Evolutionary conservation across 495 filamentous ascomycete genomes (phyloP), one percentile per base, ranked within the genome.

Genomic region (Aspergillus ellipticus): DNA sequence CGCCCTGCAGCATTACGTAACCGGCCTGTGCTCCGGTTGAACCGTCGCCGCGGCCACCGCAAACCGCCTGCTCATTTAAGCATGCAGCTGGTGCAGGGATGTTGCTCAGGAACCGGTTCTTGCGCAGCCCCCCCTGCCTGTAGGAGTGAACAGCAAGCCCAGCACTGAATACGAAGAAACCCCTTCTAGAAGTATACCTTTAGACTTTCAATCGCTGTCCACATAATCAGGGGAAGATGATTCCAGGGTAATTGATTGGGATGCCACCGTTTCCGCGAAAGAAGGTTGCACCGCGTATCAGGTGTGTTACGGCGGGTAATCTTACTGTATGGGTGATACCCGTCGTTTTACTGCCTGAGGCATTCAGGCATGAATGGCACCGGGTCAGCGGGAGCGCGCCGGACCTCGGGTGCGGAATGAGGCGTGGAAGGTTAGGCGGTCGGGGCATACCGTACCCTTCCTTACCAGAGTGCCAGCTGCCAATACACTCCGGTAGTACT

Each of bases 1-100:
- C 53, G 42, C 53, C 24, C 53, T 49, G 53, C 53, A 49, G n/a
- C 43, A 39, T 55, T 55, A 55, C 53, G 53, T 55, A 55, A 55
- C 53, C 43, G 24, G 28, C 11, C 43, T 29, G 45, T 13, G 20
- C 8, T 24, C 19, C 6, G 42, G 20, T 22, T 28, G 43, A 47
- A 47, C 43, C 22, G 42, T 20, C 22, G 42, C 42, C 42, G 22
- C 42, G 6, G 4, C 13, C 4, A n/a, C 11, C 15, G 28, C 45
- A 16, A 48, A 48, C 45, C 19, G 22, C 15, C 45, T 28, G 24
- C n/a, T 28, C 24, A 48, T 48, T 48, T 48, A 48, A 48, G 45
- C 45, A 48, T 48, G 45, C 45, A 48, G 45, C 45, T 28, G 45
- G 22, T n/a, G 45, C 45, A 48, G 45, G 35, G 35, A 39, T 39